Evolutionary conservation across 2,329 filamentous ascomycete genomes (phyloP).

Genomic region (Dactylellina drechsleri): DNA sequence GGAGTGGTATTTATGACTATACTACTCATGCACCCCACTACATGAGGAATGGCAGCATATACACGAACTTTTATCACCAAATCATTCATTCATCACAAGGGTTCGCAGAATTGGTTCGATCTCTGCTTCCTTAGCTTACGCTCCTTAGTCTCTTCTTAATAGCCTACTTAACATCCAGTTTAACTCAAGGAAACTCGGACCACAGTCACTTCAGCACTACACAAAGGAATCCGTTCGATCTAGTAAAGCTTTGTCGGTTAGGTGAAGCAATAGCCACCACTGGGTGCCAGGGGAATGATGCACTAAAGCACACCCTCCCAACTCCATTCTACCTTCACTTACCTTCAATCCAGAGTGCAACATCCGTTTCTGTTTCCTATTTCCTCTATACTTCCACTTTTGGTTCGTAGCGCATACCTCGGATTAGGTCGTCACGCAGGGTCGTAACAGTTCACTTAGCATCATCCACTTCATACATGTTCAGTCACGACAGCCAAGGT

Average conservation of each 20-base stretch:
- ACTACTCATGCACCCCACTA: conserved; percentile 1
- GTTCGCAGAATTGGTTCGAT: neutral
- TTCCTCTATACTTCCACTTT: neutral
- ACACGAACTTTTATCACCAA: conserved; percentile 6
- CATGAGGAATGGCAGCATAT: neutral
- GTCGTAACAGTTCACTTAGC: neutral
- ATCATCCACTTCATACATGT: no score
- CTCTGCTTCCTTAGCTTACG: conserved; percentile 7
- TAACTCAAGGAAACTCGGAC: conserved; percentile 4
- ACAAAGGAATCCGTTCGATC: conserved; percentile 3
- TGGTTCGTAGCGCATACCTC: neutral
- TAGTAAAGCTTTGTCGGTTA: neutral
- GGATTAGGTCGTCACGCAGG: neutral
- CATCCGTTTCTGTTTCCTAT: conserved; percentile 3
- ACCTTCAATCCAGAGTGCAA: neutral
- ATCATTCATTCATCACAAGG: neutral
- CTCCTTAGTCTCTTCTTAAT: conserved; percentile 3
- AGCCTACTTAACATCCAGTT: conserved; percentile 1
- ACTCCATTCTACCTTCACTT: neutral
- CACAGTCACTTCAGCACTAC: neutral
- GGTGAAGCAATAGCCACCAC: conserved; percentile 1
- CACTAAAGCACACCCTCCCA: neutral
- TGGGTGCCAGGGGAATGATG: conserved; percentile 4
- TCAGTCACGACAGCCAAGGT: no score
- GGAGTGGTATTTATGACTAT: conserved; percentile 8